These are phyloP conservation scores for Furcasterigmium sp. DNA, from an alignment of 2,329 filamentous ascomycete species.

Conservation along the genomic window DNA sequence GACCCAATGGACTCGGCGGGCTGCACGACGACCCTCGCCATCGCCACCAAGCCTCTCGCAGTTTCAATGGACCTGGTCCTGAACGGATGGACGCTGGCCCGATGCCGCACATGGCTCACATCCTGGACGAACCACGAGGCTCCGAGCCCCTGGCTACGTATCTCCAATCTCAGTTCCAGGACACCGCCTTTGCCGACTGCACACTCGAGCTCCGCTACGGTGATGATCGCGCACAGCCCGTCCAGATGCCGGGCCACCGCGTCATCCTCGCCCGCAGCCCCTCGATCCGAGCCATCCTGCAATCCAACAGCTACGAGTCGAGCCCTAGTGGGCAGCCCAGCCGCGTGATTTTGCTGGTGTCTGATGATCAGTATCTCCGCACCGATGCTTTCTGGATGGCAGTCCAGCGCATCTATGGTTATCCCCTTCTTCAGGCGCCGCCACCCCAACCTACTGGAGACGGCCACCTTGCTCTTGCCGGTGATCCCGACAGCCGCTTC, in stretches of 20 bases:
- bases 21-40: conserved; percentile 23
- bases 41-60: conserved; percentile 2
- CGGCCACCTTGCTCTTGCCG: conserved; percentile 25
- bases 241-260: conserved; percentile 48
- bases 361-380: conserved; percentile 46
- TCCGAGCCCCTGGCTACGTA: conserved; percentile 32
- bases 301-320: conserved; percentile 5
- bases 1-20: conserved; percentile 27
- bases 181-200: conserved; percentile 36
- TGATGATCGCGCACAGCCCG: conserved; percentile 27
- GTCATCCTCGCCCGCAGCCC: conserved; percentile 51
- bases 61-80: conserved; percentile 14
- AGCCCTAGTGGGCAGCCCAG: conserved; percentile 18
- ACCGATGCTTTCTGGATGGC: conserved; percentile 52
- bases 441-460: conserved; percentile 22
- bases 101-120: conserved; percentile 13
- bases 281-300: conserved; percentile 20
- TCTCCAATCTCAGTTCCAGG: conserved; percentile 31
- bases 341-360: conserved; percentile 39
- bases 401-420: conserved; percentile 53
- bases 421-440: conserved; percentile 37
- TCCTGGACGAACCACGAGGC: conserved; percentile 11
- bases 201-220: conserved; percentile 39
- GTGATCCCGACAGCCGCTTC: conserved; percentile 37
- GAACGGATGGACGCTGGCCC: conserved; percentile 23